Conservation (phyloP, 164 flowering plant genomes). For the Stephania cephalantha region DNA sequence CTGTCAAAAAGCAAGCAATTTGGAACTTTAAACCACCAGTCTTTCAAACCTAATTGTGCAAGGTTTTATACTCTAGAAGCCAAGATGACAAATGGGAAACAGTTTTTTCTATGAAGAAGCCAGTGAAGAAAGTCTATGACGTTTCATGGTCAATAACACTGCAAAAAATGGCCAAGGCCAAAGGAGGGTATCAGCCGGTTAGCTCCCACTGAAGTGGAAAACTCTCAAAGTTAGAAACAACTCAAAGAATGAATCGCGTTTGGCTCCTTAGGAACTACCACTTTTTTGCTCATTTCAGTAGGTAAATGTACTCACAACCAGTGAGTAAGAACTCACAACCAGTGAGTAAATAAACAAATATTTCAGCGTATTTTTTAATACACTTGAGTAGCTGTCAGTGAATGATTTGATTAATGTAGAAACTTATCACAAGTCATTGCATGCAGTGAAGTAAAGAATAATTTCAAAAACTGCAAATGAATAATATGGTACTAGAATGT, state of each 20-base stretch:
- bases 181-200: neutral
- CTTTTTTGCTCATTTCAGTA: neutral
- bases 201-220: neutral
- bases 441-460: neutral
- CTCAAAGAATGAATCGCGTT: neutral
- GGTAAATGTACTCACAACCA: neutral
- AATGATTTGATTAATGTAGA: neutral
- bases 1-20: neutral
- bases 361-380: neutral
- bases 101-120: neutral
- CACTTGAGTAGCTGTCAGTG: neutral
- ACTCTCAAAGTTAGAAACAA: neutral
- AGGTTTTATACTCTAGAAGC: neutral
- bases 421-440: neutral
- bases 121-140: neutral
- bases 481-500: neutral
- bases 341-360: neutral
- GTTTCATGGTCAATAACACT: neutral
- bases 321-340: neutral
- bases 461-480: neutral
- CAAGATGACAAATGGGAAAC: neutral
- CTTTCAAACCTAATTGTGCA: neutral
- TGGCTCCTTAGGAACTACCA: neutral
- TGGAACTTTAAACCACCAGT: neutral
- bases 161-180: neutral